These are phyloP conservation scores for Phaeosphaeria sp. DNA, from an alignment of 2,329 filamentous ascomycete genomes.

Conservation along the genomic window DNA sequence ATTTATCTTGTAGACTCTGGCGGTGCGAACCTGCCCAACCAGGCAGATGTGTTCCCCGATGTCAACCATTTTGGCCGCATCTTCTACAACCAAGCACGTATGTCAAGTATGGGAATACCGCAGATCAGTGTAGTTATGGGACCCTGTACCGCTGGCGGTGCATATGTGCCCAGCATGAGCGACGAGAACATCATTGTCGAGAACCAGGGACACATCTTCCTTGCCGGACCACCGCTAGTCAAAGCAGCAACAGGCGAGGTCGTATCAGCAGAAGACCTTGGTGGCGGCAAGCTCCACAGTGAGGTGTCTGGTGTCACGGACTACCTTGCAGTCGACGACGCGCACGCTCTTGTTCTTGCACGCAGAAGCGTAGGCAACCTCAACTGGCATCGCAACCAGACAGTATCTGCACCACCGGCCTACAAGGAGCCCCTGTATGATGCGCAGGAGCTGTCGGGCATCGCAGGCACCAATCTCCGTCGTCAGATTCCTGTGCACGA, in stretches of 20 bases:
- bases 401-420: slow-evolving; percentile 39
- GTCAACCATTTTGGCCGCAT: slow-evolving; percentile 94
- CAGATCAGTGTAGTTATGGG: slow-evolving; percentile 98
- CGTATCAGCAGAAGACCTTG: slow-evolving; percentile 88
- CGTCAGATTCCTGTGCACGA: slow-evolving; percentile 86
- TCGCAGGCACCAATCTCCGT: slow-evolving; percentile 88
- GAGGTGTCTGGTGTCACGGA: slow-evolving; percentile 93
- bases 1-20: slow-evolving; percentile 97
- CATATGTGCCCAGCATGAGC: slow-evolving; percentile 96
- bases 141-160: slow-evolving; percentile 92
- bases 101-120: slow-evolving; percentile 87
- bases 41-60: slow-evolving; percentile 95
- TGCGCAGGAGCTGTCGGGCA: slow-evolving; percentile 80
- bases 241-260: slow-evolving; percentile 95
- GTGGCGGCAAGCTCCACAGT: slow-evolving; percentile 87
- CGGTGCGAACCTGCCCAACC: slow-evolving; percentile 91
- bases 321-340: slow-evolving; percentile 92
- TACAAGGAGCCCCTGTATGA: slow-evolving; percentile 82
- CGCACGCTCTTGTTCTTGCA: slow-evolving; percentile 86
- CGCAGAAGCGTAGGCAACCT: slow-evolving; percentile 85
- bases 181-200: slow-evolving; percentile 97
- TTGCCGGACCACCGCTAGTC: slow-evolving; percentile 91
- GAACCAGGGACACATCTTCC: slow-evolving; percentile 95
- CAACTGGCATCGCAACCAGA: slow-evolving; percentile 74
- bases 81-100: slow-evolving; percentile 96